Conservation (phyloP, 2,329 filamentous ascomycete genomes). For the Clonostachys rhizophaga region DNA sequence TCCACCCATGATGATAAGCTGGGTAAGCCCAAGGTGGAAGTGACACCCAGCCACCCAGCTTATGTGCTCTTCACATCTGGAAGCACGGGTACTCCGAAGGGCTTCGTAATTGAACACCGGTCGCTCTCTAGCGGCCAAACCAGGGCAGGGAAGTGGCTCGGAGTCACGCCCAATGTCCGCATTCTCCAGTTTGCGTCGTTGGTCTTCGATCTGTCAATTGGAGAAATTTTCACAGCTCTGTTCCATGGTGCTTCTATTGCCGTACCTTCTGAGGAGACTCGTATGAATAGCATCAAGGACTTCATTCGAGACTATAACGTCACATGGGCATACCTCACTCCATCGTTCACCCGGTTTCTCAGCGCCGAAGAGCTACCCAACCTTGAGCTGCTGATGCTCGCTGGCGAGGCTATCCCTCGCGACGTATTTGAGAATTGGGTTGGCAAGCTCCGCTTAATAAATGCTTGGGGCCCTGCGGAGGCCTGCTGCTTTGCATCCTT, state of each 20-base stretch:
- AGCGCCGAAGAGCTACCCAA: conserved; percentile 6
- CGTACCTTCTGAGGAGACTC: conserved; percentile 7
- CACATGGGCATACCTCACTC: conserved; percentile 6
- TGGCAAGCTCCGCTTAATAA: conserved; percentile 7
- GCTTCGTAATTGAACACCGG: conserved; percentile 31
- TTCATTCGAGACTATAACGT: neutral
- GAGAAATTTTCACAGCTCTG: conserved; percentile 11
- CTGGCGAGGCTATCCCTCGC: conserved; percentile 5
- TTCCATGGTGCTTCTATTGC: conserved; percentile 10
- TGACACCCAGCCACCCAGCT: conserved; percentile 4
- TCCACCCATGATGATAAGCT: neutral
- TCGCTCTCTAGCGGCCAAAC: conserved; percentile 45
- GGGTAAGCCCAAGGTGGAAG: neutral
- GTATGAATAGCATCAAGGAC: neutral
- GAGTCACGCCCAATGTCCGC: neutral
- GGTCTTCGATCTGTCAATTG: conserved; percentile 42
- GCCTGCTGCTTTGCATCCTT: conserved; percentile 6
- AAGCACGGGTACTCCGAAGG: conserved; percentile 18
- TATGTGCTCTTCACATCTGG: conserved; percentile 20
- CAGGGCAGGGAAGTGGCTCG: conserved; percentile 20
- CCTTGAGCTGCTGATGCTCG: conserved; percentile 5
- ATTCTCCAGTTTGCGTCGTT: conserved; percentile 38
- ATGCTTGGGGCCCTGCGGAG: conserved; percentile 10
- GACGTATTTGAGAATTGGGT: conserved; percentile 6
- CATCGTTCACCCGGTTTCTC: conserved; percentile 8